Evolutionary conservation across 108 stramenopile species (phyloP), one percentile per base, ranked within the genome.

Genomic region (Fragilaria crotonensis): DNA sequence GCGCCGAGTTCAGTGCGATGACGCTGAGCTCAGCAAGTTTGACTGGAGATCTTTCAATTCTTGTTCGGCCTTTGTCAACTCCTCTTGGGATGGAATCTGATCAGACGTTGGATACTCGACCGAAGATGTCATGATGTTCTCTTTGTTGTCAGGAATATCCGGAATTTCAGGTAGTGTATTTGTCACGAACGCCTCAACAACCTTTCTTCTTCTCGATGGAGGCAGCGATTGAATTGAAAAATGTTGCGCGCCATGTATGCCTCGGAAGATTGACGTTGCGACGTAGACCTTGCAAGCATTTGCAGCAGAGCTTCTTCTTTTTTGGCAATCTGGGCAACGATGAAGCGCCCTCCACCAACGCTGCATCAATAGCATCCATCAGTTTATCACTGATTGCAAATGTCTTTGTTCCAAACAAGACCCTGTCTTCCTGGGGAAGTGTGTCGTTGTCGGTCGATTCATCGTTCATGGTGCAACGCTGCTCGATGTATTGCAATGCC

Each of bases 191-290:
- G 48, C 31, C 20, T 75, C 63, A 3, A 84, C 26, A 33, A 84
- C 65, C 47, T 62, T 66, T 46, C 73, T 62, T 14, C 79, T 73
- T 36, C 72, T 67, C 20, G 71, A 66, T 20, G 75, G 77, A n/a
- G 62, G 46, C 68, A 56, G 62, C 17, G 66, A 48, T 50, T 64
- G 51, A 52, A 84, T 63, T 23, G 79, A 76, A 84, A 80, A 21
- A 84, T 62, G 61, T 84, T 80, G 25, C 73, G 60, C 1, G 29
- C 27, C 19, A 61, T 66, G 33, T 78, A 84, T 3, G 65, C 50
- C 60, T 84, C 83, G 25, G 53, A 1, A 80, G 19, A 54, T 84
- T 79, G 20, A 84, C 45, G 60, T 80, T 78, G n/a, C 71, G 71
- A 76, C 53, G 64, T 78, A 84, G 4, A 57, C 60, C 57, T 64